Conservation (phyloP, 2,329 filamentous ascomycete genomes). For the Thielaviopsis ethacetica region DNA sequence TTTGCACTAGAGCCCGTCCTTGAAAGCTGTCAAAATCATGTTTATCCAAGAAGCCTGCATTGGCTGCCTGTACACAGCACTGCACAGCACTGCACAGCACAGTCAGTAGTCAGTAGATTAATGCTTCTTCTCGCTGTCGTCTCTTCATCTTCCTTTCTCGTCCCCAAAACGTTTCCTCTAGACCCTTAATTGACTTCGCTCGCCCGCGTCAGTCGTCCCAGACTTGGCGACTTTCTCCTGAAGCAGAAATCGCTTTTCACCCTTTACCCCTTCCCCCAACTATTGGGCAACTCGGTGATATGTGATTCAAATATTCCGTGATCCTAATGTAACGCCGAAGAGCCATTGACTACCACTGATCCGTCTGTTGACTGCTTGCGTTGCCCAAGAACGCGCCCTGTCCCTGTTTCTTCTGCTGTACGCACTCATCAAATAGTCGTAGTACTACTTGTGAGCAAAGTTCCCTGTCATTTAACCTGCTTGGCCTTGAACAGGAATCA, state of each 20-base stretch:
- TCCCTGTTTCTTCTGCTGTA: no score
- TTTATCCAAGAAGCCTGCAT: background rate
- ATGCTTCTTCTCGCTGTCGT: background rate
- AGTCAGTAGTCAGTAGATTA: background rate
- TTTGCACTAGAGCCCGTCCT: background rate
- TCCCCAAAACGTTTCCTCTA: background rate
- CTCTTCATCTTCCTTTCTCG: background rate
- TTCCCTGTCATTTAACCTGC: background rate
- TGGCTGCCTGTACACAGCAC: no score
- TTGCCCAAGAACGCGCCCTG: background rate
- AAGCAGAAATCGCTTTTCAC: no score
- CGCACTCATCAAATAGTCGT: no score
- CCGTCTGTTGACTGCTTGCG: no score
- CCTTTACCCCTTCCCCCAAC: no score
- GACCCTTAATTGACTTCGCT: background rate
- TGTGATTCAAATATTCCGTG: background rate
- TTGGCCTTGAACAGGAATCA: background rate
- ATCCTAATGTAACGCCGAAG: background rate
- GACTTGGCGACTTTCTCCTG: no score
- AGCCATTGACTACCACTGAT: background rate
- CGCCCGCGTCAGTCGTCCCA: background rate
- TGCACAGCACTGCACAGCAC: no score
- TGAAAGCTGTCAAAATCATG: background rate
- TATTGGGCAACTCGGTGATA: background rate
- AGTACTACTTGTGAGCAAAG: no score